Base-by-base conservation (phyloP, 2,329 filamentous ascomycete genomes). In the Epichloe uncinata region DNA sequence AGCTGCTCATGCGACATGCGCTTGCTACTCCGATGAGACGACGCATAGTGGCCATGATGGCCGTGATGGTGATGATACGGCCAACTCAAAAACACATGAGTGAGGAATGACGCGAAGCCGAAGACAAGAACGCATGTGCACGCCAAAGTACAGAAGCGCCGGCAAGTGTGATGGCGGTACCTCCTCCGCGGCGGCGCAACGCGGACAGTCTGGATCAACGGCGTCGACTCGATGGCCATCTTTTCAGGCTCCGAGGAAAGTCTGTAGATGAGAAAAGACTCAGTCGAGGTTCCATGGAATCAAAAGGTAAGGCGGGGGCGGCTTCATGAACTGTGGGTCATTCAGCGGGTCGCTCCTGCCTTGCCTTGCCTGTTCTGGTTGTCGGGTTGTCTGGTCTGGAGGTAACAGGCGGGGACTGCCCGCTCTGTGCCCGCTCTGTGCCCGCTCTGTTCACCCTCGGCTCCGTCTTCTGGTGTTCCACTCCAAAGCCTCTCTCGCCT, bases 81-180 rank as follows among this genome's bases (percentile, higher is more conserved):
- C 64, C 64, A 59, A 57, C 66, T 51, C 48, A 75, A 61, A 35
- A 75, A 61, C n/a, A 73, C 66, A 40, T 72, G 69, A 42, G 78
- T 54, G 15, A 74, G 58, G 48, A 81, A 73, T 42, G 70, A 69
- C 16, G 74, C 59, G 44, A 81, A 66, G 15, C 75, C 71, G 46
- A 68, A 68, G 42, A 78, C 59, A 36, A 81, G 61, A 8, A 78
- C 69, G 12, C 77, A 81, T 34, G 75, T 66, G 45, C 79, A 68
- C 20, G 76, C 72, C 50, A 85, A 70, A 41, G 79, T 84, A 62
- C 81, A 86, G 63, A 84, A 79, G 51, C 81, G 78, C 47, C 83
- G 80, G 43, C 82, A 63, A 30, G 74, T 75, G 55, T 76, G 72
- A 57, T 84, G 79, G 42, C 70, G 70, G 58, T 82, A 82, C 57